Evolutionary conservation across 2,329 filamentous ascomycete species (phyloP), one percentile per base, ranked within the genome.

Genomic region (Aspergillus hortae): DNA sequence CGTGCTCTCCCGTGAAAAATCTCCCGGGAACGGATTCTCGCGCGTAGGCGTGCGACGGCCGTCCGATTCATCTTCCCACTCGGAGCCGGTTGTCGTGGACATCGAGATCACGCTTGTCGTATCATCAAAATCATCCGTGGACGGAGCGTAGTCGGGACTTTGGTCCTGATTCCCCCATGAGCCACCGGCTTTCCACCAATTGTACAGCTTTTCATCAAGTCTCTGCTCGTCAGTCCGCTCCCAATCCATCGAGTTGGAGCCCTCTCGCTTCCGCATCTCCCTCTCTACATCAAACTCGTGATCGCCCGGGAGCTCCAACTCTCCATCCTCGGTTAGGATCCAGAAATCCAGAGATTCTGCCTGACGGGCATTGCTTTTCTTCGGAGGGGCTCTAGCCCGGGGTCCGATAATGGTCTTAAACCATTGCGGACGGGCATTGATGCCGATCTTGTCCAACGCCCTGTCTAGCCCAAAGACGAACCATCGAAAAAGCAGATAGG

Each of bases 81-180:
- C 74, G 0, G 77, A 79, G 27, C 79, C 78, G 2, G 69, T 72
- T 32, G 80, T 78, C 2, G 78, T 81, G 2, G 79, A 77, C 63
- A 79, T 78, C 0, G 90, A 90, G n/a, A 94, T 74, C 33, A 95
- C 78, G 63, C 92, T 96, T 1, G 90, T 95, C 7, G 81, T 82
- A 64, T 95, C 90, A 65, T 87, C 85, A 42, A 86, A 79, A 10
- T 84, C 77, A 4, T 74, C 67, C 10, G 76, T 69, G 2, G 69
- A 63, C 1, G 86, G 86, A 30, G 77, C 69, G 67, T 92, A 97
- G 56, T 92, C 88, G 25, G 88, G 89, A 63, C 89, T 96, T 4
- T 79, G 78, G 67, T 97, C 92, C 30, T 86, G 78, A 14, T 86
- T 85, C 1, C 92, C 92, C 85, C 90, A 96, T 75, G 89, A 89